A percentile compares a stretch with the other conserved stretches of the same genome.
Conservation (phyloP, 345 rosid species). For the Iberis pinnata region DNA sequence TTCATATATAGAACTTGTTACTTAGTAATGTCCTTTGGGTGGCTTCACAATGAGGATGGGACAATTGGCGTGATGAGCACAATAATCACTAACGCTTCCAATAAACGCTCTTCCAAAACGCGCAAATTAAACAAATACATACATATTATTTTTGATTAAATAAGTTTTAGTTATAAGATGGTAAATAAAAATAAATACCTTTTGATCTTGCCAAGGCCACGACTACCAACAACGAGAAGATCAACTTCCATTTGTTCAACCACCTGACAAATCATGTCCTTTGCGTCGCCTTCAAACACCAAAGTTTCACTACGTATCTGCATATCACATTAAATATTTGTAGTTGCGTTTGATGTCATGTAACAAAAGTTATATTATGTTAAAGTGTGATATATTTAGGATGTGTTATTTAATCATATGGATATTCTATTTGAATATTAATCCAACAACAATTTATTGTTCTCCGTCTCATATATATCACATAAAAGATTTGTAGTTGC, state of each 20-base stretch:
- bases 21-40: conserved; percentile 34
- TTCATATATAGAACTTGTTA: no score
- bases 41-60: conserved; percentile 75
- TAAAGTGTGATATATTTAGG: no score
- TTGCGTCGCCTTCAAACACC: conserved; percentile 33
- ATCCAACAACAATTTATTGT: no score
- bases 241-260: conserved; percentile 33
- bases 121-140: not conserved
- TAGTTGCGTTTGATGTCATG: no score
- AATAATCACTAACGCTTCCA: conserved; percentile 78
- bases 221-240: conserved; percentile 36
- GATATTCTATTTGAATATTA: no score
- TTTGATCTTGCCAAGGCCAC: conserved; percentile 38
- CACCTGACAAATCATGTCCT: conserved; percentile 33
- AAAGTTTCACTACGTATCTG: conserved; percentile 31
- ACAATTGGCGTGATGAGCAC: conserved; percentile 69
- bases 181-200: conserved; percentile 10
- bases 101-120: conserved; percentile 48
- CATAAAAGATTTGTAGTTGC: no score
- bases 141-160: not conserved
- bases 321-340: no score
- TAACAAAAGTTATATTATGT: no score
- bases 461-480: no score
- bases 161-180: not conserved
- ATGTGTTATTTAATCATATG: no score